Percentiles rank a stretch among this genome's conserved stretches.
phyloP scores from a whole-genome alignment of 805 yeast species.

The Scheffersomyces coipomensis region DNA sequence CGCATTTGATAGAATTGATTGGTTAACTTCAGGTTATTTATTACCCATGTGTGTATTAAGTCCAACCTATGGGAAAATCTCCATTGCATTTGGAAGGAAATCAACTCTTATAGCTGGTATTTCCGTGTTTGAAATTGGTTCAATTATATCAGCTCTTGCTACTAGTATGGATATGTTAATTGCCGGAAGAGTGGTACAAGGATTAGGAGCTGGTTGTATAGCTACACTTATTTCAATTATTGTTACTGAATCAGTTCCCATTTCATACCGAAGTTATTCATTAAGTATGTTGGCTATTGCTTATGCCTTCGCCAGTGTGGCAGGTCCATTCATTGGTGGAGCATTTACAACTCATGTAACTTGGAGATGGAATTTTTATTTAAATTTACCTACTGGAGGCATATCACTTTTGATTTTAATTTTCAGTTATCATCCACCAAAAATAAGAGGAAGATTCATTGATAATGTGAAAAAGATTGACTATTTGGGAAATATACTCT shows the following conservation, averaged over 20 bases:
- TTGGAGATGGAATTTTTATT: conserved; percentile 78
- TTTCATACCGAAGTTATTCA: conserved; percentile 35
- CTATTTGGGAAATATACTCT: conserved; percentile 45
- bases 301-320: conserved; percentile 50
- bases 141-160: conserved; percentile 57
- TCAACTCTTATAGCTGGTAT: conserved; percentile 47
- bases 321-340: conserved; percentile 70
- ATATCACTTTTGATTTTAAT: conserved; percentile 36
- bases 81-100: conserved; percentile 59
- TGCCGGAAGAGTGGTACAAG: conserved; percentile 70
- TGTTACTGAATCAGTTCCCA: conserved; percentile 54
- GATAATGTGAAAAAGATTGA: conserved; percentile 48
- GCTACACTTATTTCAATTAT: conserved; percentile 57
- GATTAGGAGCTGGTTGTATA: conserved; percentile 71
- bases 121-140: conserved; percentile 59
- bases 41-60: conserved; percentile 53
- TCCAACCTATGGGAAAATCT: conserved; percentile 58
- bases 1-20: conserved; percentile 51
- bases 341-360: conserved; percentile 54
- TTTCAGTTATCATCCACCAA: conserved; percentile 46
- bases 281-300: conserved; percentile 39
- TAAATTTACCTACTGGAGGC: conserved; percentile 71
- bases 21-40: conserved; percentile 58
- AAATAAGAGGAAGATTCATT: conserved; percentile 33
- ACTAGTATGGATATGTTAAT: conserved; percentile 57